phyloP scores from a whole-genome alignment of 805 yeast genomes.

The Kurtzmaniella cleridarum region DNA sequence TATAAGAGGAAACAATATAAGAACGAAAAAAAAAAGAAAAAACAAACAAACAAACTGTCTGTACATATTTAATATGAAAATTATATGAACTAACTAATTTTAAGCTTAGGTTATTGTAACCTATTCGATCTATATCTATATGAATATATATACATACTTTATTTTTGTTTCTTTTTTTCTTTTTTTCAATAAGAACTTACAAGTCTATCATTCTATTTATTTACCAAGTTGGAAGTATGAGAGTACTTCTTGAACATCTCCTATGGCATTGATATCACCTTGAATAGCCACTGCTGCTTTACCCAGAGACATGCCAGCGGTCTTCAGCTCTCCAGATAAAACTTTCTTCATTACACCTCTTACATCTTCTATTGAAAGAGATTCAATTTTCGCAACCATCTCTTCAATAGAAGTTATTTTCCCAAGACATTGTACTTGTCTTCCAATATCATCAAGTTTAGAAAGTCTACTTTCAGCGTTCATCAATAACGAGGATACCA shows the following conservation, averaged over 20 bases:
- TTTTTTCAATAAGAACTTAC: background rate
- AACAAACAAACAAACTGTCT: too few species aligned
- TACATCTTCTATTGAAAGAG: constrained; percentile 62
- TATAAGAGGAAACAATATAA: too few species aligned
- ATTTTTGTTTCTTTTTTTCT: too few species aligned
- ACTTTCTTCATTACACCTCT: constrained; percentile 69
- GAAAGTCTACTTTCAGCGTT: constrained; percentile 89
- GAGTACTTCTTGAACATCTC: constrained; percentile 68
- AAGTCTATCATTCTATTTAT: constrained; percentile 3
- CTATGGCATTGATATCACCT: constrained; percentile 81
- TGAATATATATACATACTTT: background rate
- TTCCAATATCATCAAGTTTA: constrained; percentile 91
- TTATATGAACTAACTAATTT: too few species aligned
- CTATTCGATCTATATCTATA: background rate
- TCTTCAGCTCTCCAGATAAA: constrained; percentile 59
- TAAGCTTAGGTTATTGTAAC: too few species aligned
- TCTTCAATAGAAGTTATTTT: constrained; percentile 68
- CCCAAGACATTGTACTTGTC: constrained; percentile 86
- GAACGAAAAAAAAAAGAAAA: too few species aligned
- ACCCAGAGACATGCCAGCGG: constrained; percentile 42
- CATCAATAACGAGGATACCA: constrained; percentile 83
- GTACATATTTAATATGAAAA: too few species aligned
- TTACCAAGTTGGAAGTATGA: constrained; percentile 70
- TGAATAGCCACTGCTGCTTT: constrained; percentile 85
- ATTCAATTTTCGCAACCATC: constrained; percentile 74